These are phyloP conservation scores for Nicotiana benthamiana DNA, from an alignment of 257 asterid species.

Conservation along the genomic window DNA sequence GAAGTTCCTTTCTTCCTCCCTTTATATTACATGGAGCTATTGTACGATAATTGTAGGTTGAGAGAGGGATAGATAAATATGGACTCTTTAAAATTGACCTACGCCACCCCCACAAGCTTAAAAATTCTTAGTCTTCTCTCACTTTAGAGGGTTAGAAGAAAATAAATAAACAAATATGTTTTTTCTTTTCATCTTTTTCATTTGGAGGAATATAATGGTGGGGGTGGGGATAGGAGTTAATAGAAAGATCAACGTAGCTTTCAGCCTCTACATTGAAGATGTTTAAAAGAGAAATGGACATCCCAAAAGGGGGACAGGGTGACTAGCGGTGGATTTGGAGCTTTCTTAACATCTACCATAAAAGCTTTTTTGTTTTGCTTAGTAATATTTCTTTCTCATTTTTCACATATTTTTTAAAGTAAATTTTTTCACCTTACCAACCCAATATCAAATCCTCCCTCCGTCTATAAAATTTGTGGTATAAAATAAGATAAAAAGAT, in stretches of 20 bases:
- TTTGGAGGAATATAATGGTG: too few species aligned
- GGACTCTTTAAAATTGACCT: too few species aligned
- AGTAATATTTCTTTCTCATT: too few species aligned
- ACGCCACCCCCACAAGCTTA: not conserved
- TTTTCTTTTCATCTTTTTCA: not conserved
- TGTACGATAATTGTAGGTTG: constrained; percentile 5
- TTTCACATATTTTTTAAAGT: not conserved
- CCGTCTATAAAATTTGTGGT: too few species aligned
- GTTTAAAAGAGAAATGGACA: constrained; percentile 62
- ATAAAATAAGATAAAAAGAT: too few species aligned
- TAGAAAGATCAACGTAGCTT: constrained; percentile 43
- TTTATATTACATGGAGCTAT: constrained; percentile 1
- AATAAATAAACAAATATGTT: not conserved
- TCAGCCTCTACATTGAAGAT: constrained; percentile 52
- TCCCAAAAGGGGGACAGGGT: constrained; percentile 48
- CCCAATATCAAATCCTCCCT: too few species aligned
- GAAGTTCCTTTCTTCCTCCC: not conserved
- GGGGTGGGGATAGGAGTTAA: constrained; percentile 17
- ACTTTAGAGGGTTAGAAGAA: constrained; percentile 9
- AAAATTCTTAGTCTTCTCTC: constrained; percentile 7
- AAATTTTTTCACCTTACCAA: too few species aligned
- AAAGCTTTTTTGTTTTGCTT: constrained; percentile 1
- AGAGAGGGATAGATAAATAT: not conserved
- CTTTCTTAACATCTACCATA: constrained; percentile 37
- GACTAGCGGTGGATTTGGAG: constrained; percentile 83